Evolutionary conservation across 257 asterid species (phyloP).

Genomic region (Fraxinus cuspidata): DNA sequence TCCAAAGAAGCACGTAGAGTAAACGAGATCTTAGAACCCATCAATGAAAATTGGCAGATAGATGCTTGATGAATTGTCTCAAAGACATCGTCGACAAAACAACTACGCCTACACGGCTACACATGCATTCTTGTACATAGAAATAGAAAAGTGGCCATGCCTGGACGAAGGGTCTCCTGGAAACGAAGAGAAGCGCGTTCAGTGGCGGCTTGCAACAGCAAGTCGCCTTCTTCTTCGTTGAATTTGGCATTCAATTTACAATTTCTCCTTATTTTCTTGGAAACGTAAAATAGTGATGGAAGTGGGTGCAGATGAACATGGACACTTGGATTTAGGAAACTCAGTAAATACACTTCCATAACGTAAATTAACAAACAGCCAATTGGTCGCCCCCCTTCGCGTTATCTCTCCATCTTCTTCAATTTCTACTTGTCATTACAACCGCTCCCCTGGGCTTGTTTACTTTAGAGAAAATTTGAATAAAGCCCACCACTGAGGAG

Average conservation of each 20-base stretch:
- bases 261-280: slow-evolving; percentile 21
- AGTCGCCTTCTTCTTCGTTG: slow-evolving; percentile 28
- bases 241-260: slow-evolving; percentile 31
- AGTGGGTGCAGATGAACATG: slow-evolving; percentile 2
- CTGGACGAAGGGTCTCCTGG: slow-evolving; percentile 68
- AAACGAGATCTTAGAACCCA: not conserved
- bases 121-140: not conserved
- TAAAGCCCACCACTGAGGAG: no score
- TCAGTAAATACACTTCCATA: not conserved
- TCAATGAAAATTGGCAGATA: not conserved
- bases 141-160: slow-evolving; percentile 26
- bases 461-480: not conserved
- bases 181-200: slow-evolving; percentile 62
- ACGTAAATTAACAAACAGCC: not conserved
- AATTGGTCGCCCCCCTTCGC: not conserved
- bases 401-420: not conserved
- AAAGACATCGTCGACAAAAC: not conserved
- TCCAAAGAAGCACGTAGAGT: not conserved
- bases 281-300: slow-evolving; percentile 22
- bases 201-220: slow-evolving; percentile 41
- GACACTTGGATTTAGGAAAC: not conserved
- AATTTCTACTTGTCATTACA: not conserved
- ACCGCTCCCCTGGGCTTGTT: not conserved
- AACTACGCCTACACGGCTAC: no score
- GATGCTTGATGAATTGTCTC: slow-evolving; percentile 32